Evolutionary conservation across 768 basidiomycete species (phyloP).

Genomic region (Agaricus sinodeliciosus): DNA sequence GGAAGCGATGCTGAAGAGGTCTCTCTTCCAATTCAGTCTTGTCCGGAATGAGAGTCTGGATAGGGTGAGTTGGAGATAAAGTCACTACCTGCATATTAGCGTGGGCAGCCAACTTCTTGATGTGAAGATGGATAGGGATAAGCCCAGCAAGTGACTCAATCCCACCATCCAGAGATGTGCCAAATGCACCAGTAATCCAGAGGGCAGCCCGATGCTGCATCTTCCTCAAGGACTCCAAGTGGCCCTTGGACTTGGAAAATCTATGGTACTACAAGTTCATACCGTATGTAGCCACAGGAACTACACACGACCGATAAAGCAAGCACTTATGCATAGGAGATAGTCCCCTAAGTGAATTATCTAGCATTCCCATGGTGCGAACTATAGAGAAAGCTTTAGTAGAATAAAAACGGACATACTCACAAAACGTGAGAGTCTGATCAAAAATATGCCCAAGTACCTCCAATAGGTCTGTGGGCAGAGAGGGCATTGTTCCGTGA

Average conservation of each 20-base stretch:
- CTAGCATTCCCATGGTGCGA: background rate
- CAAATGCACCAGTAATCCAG: slow-evolving; percentile 7
- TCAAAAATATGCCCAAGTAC: slow-evolving; percentile 1
- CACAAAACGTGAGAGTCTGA: background rate
- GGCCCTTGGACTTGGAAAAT: no score
- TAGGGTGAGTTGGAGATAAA: no score
- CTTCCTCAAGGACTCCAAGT: background rate
- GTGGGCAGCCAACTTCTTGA: background rate
- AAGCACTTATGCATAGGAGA: background rate
- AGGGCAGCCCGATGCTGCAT: background rate
- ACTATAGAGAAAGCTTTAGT: background rate
- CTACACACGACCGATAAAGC: background rate
- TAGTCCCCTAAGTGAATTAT: background rate
- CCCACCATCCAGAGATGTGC: slow-evolving; percentile 1
- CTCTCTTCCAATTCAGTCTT: no score
- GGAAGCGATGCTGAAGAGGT: no score
- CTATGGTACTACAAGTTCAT: background rate
- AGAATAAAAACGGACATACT: background rate
- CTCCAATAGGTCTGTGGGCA: slow-evolving; percentile 1
- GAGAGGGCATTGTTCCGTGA: background rate
- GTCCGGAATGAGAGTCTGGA: no score
- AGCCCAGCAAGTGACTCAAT: background rate
- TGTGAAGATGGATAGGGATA: background rate
- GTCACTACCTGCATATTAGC: no score
- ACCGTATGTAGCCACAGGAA: background rate